phyloP scores from a whole-genome alignment of 2,329 filamentous ascomycete species.

The Aspergillus felis region DNA sequence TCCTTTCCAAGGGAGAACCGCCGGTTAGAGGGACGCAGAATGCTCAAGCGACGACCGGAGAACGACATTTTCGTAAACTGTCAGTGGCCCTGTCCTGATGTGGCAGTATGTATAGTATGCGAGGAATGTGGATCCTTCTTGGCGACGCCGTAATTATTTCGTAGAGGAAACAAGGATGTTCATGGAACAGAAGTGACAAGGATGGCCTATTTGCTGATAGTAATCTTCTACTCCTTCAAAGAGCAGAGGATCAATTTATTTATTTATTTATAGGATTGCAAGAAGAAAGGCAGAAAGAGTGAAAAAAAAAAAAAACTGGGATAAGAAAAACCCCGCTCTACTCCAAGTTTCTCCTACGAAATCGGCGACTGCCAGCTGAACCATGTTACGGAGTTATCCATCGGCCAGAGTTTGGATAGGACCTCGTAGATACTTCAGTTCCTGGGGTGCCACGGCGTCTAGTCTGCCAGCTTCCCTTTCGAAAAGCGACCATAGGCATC shows the following conservation, averaged over 20 bases:
- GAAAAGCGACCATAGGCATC: background rate
- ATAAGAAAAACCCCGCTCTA: background rate
- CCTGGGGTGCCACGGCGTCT: background rate
- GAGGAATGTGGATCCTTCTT: conserved; percentile 1
- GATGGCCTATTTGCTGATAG: background rate
- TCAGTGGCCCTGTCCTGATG: background rate
- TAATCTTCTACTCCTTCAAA: background rate
- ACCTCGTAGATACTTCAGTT: too few relatives aligned
- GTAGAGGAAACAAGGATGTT: background rate
- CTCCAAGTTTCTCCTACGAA: background rate
- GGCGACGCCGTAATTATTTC: background rate
- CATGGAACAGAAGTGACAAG: background rate
- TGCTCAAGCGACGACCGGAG: conserved; percentile 44
- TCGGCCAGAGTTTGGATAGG: too few relatives aligned
- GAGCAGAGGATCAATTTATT: background rate
- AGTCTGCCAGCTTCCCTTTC: background rate
- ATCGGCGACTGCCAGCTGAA: too few relatives aligned
- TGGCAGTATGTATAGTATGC: background rate
- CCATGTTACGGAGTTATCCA: too few relatives aligned
- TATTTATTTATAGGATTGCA: background rate
- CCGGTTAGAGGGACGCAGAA: conserved; percentile 36
- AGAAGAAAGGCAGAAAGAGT: background rate
- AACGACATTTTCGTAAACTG: conserved; percentile 38
- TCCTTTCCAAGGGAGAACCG: conserved; percentile 43
- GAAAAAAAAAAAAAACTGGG: background rate